These are phyloP conservation scores for Phylloporus arenicola DNA, from an alignment of 768 basidiomycete species.

Conservation along the genomic window DNA sequence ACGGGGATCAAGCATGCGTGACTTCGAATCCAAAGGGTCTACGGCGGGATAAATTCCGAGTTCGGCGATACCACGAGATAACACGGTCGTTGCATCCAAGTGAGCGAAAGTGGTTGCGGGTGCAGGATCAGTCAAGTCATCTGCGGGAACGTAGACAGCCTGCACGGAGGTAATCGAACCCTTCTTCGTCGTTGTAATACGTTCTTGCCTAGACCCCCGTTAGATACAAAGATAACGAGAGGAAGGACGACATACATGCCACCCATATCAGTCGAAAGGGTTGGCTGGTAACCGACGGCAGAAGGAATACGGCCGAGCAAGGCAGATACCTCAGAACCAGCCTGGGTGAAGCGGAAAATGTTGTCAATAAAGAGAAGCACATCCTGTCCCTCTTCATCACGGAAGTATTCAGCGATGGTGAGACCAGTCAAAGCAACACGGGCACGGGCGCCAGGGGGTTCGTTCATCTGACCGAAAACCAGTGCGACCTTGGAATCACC, in stretches of 20 bases:
- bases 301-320: slow-evolving; percentile 99
- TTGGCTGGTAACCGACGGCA: slow-evolving; percentile 99
- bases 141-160: slow-evolving; percentile 99
- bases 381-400: slow-evolving; percentile 99
- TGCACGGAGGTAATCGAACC: slow-evolving; percentile 99
- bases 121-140: slow-evolving; percentile 99
- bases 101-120: slow-evolving; percentile 99
- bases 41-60: slow-evolving; percentile 99
- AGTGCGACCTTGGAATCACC: slow-evolving; percentile 99
- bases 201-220: slow-evolving; percentile 74
- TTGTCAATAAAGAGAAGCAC: slow-evolving; percentile 99
- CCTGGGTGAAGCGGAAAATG: slow-evolving; percentile 99
- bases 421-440: slow-evolving; percentile 99
- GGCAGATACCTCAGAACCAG: slow-evolving; percentile 99
- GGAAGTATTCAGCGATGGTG: slow-evolving; percentile 99
- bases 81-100: slow-evolving; percentile 99
- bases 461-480: slow-evolving; percentile 99
- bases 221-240: slow-evolving; percentile 1
- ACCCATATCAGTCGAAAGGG: slow-evolving; percentile 99
- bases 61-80: slow-evolving; percentile 98
- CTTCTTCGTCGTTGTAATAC: slow-evolving; percentile 99
- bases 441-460: slow-evolving; percentile 99
- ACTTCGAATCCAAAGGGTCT: slow-evolving; percentile 98
- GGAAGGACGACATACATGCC: slow-evolving; percentile 65
- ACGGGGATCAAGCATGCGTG: slow-evolving; percentile 99